Conservation (phyloP, 148 eudicot genomes). For the Rhododendron vialii region DNA sequence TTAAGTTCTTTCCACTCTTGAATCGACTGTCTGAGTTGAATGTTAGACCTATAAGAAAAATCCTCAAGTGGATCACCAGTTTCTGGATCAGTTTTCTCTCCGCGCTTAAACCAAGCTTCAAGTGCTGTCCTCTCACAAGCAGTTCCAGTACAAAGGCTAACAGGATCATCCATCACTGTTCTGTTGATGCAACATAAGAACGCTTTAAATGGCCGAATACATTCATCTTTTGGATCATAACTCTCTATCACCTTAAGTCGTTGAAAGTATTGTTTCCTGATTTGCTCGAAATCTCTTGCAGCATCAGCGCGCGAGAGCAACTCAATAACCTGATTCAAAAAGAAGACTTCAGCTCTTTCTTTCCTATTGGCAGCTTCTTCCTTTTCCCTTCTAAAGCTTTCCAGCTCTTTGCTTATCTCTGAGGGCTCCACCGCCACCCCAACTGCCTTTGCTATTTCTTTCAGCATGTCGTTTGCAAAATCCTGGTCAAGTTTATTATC, state of each 20-base stretch:
- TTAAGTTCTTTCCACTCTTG: conserved; percentile 45
- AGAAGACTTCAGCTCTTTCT: conserved; percentile 37
- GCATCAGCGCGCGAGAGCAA: conserved; percentile 41
- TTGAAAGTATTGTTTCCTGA: conserved; percentile 31
- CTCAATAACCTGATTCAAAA: conserved; percentile 36
- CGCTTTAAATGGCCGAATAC: conserved; percentile 33
- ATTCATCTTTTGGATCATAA: conserved; percentile 24
- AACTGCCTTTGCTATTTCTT: conserved; percentile 34
- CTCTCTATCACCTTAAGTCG: conserved; percentile 31
- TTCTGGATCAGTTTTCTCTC: conserved; percentile 38
- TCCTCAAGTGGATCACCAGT: conserved; percentile 35
- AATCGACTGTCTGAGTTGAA: conserved; percentile 35
- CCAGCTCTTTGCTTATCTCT: conserved; percentile 34
- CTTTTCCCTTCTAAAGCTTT: conserved; percentile 26
- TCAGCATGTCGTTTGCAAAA: conserved; percentile 34
- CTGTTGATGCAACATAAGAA: conserved; percentile 30
- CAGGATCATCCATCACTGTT: conserved; percentile 41
- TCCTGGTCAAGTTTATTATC: conserved; percentile 24
- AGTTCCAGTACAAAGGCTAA: conserved; percentile 43
- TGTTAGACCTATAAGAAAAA: conserved; percentile 29
- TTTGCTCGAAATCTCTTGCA: conserved; percentile 34
- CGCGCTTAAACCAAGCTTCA: conserved; percentile 30
- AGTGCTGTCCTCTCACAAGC: conserved; percentile 36
- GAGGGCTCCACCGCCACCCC: conserved; percentile 32
- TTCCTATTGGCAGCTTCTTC: conserved; percentile 32